Base-by-base conservation (phyloP, 805 yeast genomes). In the Ascoidea tarda region DNA sequence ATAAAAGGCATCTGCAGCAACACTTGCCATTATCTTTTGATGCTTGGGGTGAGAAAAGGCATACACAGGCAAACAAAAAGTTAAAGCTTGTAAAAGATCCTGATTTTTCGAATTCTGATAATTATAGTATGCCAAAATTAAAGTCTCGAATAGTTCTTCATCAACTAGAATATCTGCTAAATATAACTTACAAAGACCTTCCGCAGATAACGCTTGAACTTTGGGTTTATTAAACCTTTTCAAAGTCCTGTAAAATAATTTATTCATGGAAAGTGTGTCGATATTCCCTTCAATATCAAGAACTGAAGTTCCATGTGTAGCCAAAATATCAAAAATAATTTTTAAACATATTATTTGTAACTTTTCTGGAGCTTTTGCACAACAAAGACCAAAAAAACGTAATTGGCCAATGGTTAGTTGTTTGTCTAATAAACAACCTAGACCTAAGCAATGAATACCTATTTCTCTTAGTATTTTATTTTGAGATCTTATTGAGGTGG, bases 61-160 rank as follows among this genome's bases (percentile, higher is more conserved):
- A 63, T 86, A 88, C 0, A 86, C 95, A 0, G 97, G 96, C 16
- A 90, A 72, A 63, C 96, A 89, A 61, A 87, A 90, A 6, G 93
- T 79, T 54, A 90, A 75, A 0, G 86, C 85, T 64, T 90, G 97
- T 49, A 81, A 72, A 55, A 90, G 69, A 14, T 81, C 77, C 53
- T 78, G 82, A 59, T 87, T 87, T 5, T 71, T 66, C 5, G 77
- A 66, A 52, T 82, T 82, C 4, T 69, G 65, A 0, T 93, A 89
- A 51, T 84, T 81, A 67, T 87, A 90, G 61, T 88, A 91, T 0
- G 85, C 75, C 51, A 86, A 65, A 4, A 89, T 67, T 52, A 90
- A 70, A 0, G 85, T 77, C 61, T 84, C 90, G 59, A 85, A 76
- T 46, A 88, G 66, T 53, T 82, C 87, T 53, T 78, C 82, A 60